These are phyloP conservation scores for Baeospora myosura DNA, from an alignment of 1,284 basidiomycete species.

Conservation along the genomic window DNA sequence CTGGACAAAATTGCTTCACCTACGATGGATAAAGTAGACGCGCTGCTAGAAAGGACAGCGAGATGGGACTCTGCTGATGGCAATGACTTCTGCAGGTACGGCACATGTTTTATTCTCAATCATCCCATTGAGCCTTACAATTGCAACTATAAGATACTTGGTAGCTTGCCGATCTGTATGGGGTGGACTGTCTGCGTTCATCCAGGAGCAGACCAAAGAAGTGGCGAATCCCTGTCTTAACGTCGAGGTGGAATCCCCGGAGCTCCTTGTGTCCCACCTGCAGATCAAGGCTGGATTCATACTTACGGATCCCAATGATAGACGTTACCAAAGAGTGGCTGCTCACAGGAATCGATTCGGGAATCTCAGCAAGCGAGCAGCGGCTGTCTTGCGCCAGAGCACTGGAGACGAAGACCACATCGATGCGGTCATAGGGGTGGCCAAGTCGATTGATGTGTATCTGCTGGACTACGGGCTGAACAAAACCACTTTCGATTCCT, in stretches of 20 bases:
- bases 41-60: slow-evolving; percentile 46
- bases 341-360: slow-evolving; percentile 65
- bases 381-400: slow-evolving; percentile 45
- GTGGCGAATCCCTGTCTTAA: slow-evolving; percentile 52
- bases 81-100: slow-evolving; percentile 90
- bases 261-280: slow-evolving; percentile 55
- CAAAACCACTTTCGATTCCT: slow-evolving; percentile 46
- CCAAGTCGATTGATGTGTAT: slow-evolving; percentile 68
- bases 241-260: slow-evolving; percentile 54
- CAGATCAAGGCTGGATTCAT: slow-evolving; percentile 70
- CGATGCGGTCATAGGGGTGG: slow-evolving; percentile 74
- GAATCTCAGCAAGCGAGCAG: slow-evolving; percentile 63
- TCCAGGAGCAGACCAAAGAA: slow-evolving; percentile 53
- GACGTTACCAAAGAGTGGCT: slow-evolving; percentile 63
- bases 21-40: slow-evolving; percentile 62
- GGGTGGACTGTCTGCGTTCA: slow-evolving; percentile 64
- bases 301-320: slow-evolving; percentile 70
- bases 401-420: slow-evolving; percentile 81
- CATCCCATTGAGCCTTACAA: slow-evolving; percentile 7
- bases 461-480: slow-evolving; percentile 69
- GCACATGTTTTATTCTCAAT: slow-evolving; percentile 8
- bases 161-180: slow-evolving; percentile 61
- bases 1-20: slow-evolving; percentile 67
- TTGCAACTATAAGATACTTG: slow-evolving; percentile 40
- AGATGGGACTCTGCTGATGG: slow-evolving; percentile 70